Evolutionary conservation across 2,329 filamentous ascomycete species (phyloP), one percentile per base, ranked within the genome.

Genomic region (Arachnomyces sp.): DNA sequence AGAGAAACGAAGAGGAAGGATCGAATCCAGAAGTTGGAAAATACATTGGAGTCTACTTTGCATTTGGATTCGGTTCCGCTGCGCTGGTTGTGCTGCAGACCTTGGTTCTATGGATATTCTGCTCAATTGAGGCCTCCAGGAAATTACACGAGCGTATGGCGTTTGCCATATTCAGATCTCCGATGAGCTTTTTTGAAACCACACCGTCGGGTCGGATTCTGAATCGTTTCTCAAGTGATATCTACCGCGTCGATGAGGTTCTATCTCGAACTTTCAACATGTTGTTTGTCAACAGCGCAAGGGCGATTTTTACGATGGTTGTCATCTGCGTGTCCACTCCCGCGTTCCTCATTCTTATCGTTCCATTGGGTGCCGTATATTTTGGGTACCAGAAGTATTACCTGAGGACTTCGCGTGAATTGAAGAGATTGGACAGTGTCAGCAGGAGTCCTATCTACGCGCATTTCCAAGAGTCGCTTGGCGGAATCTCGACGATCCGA

Each of bases 141-240:
- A 98, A 96, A 67, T 74, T 98, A 42, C 92, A 98, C 60, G 92
- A 96, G 66, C 77, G 86, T 49, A 96, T 98, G 92, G 90, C 90
- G 32, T 92, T 84, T 54, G 88, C 92, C 13, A 95, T 96, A 53
- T 98, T 98, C 74, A 78, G 92, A 50, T 93, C 88, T 29, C 93
- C 92, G 40, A 98, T 98, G 92, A 92, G 81, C 53, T 98, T 98
- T 67, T 98, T 98, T 53, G 93, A 98, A 61, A 94, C 89, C 1
- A 98, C 92, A 2, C 92, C 92, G 2, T 83, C 89, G 47, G 92
- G 92, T n/a, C 81, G 93, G 42, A 95, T 98, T 54, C 71, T 98
- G 44, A 98, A 98, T 62, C 77, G 92, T 40, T 98, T 98, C 63
- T 96, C 90, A 12, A 93, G 71, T 57, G 72, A 76, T 51, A 69